Evolutionary conservation across 257 asterid genomes (phyloP).

Genomic region (Ilex asprella): DNA sequence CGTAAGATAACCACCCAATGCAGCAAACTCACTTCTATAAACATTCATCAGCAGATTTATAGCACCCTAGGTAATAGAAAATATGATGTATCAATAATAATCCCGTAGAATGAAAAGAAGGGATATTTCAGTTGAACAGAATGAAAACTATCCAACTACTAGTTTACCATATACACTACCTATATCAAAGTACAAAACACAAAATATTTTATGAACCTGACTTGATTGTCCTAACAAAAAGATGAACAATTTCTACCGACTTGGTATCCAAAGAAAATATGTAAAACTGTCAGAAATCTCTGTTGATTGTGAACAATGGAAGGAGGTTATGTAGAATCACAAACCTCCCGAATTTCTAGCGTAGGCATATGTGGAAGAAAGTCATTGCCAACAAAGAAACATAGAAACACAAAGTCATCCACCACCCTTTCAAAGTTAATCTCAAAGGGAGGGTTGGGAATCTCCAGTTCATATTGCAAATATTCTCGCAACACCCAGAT

Average conservation of each 20-base stretch:
- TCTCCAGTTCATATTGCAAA: conserved; percentile 73
- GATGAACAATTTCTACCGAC: no score
- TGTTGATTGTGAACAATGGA: no score
- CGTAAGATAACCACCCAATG: conserved; percentile 98
- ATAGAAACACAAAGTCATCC: conserved; percentile 92
- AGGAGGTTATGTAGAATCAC: neutral
- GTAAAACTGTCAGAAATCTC: no score
- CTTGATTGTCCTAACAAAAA: no score
- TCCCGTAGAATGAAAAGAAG: no score
- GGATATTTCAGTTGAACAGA: no score
- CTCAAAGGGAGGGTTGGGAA: conserved; percentile 61
- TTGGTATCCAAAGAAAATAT: no score
- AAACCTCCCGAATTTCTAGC: conserved; percentile 94
- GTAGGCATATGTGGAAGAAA: conserved; percentile 99
- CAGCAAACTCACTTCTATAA: conserved; percentile 79
- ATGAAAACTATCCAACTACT: no score
- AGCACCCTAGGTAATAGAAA: conserved; percentile 55
- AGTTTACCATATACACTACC: no score
- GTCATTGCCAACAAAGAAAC: conserved; percentile 96
- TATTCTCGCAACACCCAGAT: conserved; percentile 92
- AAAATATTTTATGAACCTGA: no score
- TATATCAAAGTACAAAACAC: no score
- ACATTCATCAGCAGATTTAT: conserved; percentile 79
- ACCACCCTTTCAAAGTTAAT: conserved; percentile 86
- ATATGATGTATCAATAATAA: no score